Conservation (phyloP, 768 basidiomycete genomes). For the Amanita fuliginea region DNA sequence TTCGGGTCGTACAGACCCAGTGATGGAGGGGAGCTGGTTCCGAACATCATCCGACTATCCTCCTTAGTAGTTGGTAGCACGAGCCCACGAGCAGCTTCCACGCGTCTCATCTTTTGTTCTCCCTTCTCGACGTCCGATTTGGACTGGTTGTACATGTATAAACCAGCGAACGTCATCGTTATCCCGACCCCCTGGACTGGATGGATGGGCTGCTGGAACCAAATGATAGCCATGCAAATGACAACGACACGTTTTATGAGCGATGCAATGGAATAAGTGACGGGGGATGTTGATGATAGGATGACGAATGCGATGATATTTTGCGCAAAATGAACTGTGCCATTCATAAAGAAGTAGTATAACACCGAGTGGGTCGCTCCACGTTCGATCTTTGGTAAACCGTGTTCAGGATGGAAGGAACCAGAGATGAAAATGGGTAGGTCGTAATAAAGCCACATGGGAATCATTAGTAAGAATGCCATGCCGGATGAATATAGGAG, state of each 20-base stretch:
- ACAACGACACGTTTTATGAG: conserved; percentile 97
- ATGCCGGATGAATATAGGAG: conserved; percentile 89
- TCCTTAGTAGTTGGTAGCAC: conserved; percentile 57
- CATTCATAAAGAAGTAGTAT: conserved; percentile 88
- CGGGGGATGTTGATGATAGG: conserved; percentile 90
- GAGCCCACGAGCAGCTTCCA: conserved; percentile 61
- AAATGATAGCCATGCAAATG: conserved; percentile 94
- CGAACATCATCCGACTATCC: conserved; percentile 42
- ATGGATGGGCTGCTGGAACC: conserved; percentile 87
- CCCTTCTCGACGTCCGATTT: conserved; percentile 90
- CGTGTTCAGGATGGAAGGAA: conserved; percentile 29
- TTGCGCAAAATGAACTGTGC: conserved; percentile 92
- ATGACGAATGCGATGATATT: conserved; percentile 98
- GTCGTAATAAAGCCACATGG: conserved; percentile 89
- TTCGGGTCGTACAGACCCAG: conserved; percentile 11
- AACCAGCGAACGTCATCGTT: conserved; percentile 73
- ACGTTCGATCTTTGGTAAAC: conserved; percentile 28
- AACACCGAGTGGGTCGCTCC: conserved; percentile 49
- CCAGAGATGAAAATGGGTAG: conserved; percentile 52
- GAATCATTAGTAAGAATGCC: conserved; percentile 94
- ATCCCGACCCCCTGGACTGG: conserved; percentile 87
- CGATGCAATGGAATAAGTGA: conserved; percentile 97
- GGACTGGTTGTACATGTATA: conserved; percentile 94
- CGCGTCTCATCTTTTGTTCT: conserved; percentile 75
- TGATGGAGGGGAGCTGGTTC: conserved; percentile 24